Evolutionary conservation across 768 basidiomycete species (phyloP).

Genomic region (Boletus vermiculosoides): DNA sequence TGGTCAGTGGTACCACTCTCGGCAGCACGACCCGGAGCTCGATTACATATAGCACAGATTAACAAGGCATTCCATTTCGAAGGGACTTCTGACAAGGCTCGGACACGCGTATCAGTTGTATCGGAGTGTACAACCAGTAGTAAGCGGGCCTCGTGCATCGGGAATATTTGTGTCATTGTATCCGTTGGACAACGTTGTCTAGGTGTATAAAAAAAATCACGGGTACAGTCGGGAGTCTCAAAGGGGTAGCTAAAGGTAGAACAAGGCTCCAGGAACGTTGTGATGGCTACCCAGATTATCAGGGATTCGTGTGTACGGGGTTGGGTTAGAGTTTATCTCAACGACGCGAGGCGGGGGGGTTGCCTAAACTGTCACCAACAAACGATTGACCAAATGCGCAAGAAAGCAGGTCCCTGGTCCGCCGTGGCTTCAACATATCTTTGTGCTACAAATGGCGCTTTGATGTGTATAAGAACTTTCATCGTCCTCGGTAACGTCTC

Average conservation of each 20-base stretch:
- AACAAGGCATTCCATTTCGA: conserved; percentile 25
- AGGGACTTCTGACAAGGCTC: conserved; percentile 22
- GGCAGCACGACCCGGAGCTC: conserved; percentile 8
- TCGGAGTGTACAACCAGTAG: not conserved
- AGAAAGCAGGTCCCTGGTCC: conserved; percentile 23
- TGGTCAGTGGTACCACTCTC: not conserved
- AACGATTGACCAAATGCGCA: conserved; percentile 36
- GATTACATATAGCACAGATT: conserved; percentile 9
- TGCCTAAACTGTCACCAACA: conserved; percentile 33
- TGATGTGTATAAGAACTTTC: conserved; percentile 30
- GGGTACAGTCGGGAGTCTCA: not conserved
- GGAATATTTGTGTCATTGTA: conserved; percentile 19
- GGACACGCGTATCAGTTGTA: conserved; percentile 23
- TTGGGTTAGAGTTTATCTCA: conserved; percentile 22
- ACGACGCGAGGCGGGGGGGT: conserved; percentile 15
- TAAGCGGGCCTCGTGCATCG: conserved; percentile 21
- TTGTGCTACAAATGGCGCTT: conserved; percentile 31
- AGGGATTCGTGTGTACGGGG: conserved; percentile 8
- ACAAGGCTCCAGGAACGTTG: conserved; percentile 30
- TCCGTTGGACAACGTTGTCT: conserved; percentile 16
- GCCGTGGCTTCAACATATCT: conserved; percentile 30
- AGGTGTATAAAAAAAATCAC: conserved; percentile 7
- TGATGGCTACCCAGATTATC: conserved; percentile 28
- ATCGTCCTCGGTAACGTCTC: conserved; percentile 10
- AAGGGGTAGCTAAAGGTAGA: conserved; percentile 25